These are phyloP conservation scores for Cadophora sp. DNA, from an alignment of 2,329 filamentous ascomycete genomes.

Conservation along the genomic window DNA sequence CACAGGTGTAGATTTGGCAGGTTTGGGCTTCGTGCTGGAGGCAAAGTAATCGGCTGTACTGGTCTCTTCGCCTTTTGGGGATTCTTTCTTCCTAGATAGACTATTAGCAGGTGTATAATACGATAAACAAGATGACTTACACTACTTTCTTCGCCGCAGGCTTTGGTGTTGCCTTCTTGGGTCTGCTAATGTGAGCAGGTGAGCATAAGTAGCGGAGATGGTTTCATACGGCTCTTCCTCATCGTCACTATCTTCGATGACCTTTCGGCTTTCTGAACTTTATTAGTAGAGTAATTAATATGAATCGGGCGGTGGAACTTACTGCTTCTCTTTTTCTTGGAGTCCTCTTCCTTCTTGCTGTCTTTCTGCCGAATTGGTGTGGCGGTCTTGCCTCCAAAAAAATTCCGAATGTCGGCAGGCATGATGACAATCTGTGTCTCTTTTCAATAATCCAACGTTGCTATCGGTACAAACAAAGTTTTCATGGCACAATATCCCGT, in stretches of 20 bases:
- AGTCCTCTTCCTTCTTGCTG: slow-evolving; percentile 44
- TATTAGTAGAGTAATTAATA: slow-evolving; percentile 1
- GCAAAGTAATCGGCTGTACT: slow-evolving; percentile 47
- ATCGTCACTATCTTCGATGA: slow-evolving; percentile 83
- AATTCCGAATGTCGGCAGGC: slow-evolving; percentile 88
- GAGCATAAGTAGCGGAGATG: slow-evolving; percentile 37
- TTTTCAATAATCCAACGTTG: not conserved
- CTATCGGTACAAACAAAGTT: not conserved
- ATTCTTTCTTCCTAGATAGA: slow-evolving; percentile 40
- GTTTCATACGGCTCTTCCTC: slow-evolving; percentile 67
- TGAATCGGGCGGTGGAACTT: slow-evolving; percentile 13
- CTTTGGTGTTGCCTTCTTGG: slow-evolving; percentile 58
- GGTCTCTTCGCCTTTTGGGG: slow-evolving; percentile 44
- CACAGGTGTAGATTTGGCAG: slow-evolving; percentile 38
- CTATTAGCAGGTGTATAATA: not conserved
- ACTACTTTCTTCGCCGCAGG: slow-evolving; percentile 62
- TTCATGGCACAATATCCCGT: not conserved
- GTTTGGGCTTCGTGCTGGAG: slow-evolving; percentile 41
- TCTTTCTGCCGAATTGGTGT: slow-evolving; percentile 55
- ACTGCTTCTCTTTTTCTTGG: slow-evolving; percentile 45
- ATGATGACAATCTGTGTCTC: slow-evolving; percentile 53
- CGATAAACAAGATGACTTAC: slow-evolving; percentile 47
- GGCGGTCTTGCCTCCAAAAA: slow-evolving; percentile 81
- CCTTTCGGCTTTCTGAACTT: slow-evolving; percentile 63
- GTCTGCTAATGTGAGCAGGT: slow-evolving; percentile 46